These are phyloP conservation scores for Crithidia fasciculata DNA, from an alignment of 208 protist species.

Conservation along the genomic window DNA sequence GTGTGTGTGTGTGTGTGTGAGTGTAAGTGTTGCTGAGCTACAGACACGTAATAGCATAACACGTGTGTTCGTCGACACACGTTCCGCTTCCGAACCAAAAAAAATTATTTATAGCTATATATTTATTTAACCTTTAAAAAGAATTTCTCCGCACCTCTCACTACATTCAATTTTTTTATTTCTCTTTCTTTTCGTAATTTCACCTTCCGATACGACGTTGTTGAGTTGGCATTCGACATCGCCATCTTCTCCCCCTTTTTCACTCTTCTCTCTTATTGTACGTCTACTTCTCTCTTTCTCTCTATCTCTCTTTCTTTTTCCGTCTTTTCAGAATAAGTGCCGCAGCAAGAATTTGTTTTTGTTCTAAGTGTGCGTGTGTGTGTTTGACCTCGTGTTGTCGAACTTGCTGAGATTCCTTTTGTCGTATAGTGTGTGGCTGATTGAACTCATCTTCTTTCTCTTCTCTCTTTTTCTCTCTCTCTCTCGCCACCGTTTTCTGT, in stretches of 20 bases:
- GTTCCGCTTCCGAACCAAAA: background rate
- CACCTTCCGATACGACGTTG: background rate
- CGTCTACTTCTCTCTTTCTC: constrained; percentile 12
- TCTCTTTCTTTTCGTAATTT: background rate
- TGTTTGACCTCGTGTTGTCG: constrained; percentile 9
- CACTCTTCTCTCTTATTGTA: constrained; percentile 1
- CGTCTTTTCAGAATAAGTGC: background rate
- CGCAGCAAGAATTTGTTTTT: background rate
- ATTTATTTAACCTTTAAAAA: no score
- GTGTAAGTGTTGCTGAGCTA: background rate
- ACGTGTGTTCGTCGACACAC: constrained; percentile 12
- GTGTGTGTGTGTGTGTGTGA: background rate
- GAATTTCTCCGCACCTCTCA: no score
- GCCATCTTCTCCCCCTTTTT: background rate
- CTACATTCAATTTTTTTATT: background rate
- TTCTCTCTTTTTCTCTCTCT: background rate
- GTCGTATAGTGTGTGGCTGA: background rate
- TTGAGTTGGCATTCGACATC: background rate
- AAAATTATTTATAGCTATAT: no score
- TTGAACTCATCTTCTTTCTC: constrained; percentile 6
- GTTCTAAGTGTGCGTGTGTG: background rate
- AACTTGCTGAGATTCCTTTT: constrained; percentile 5
- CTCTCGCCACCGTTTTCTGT: background rate
- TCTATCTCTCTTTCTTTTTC: constrained; percentile 19
- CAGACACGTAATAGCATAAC: no score